Percentiles rank a stretch among this genome's conserved stretches.
Evolutionary conservation across 495 filamentous ascomycete species (phyloP).

Genomic region (Tuber microsphaerosporum): DNA sequence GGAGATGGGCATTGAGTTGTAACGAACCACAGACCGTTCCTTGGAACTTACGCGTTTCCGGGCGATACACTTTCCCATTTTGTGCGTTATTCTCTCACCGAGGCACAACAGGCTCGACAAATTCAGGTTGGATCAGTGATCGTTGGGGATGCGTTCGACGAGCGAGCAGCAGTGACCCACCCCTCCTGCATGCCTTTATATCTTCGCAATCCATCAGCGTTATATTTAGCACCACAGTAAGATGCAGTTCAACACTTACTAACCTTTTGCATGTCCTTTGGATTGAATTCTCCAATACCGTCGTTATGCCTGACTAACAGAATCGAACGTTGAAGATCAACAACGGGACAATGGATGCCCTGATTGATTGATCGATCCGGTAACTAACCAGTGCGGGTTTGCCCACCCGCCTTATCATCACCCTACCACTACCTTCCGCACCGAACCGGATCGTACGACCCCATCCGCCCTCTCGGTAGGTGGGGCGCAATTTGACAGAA

Average conservation of each 20-base stretch:
- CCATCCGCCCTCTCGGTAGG: background rate
- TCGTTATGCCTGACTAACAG: background rate
- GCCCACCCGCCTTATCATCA: background rate
- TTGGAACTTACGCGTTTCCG: background rate
- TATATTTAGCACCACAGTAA: slow-evolving; percentile 5
- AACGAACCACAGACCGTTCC: background rate
- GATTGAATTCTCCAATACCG: background rate
- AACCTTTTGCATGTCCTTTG: background rate
- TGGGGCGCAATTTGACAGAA: background rate
- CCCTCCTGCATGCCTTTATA: background rate
- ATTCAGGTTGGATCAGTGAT: background rate
- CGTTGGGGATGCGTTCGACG: background rate
- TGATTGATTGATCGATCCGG: background rate
- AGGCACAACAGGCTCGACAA: too few relatives aligned
- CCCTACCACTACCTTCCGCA: background rate
- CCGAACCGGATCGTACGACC: background rate
- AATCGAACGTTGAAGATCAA: background rate
- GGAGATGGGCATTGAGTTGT: background rate
- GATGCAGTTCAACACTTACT: background rate
- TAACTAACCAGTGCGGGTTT: background rate
- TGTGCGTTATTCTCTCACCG: background rate
- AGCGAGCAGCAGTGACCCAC: background rate
- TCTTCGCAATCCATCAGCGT: background rate
- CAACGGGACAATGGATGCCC: background rate
- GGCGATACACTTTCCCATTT: background rate